Evolutionary conservation across 2,329 filamentous ascomycete species (phyloP).

Genomic region (Paraconiothyrium sp.): DNA sequence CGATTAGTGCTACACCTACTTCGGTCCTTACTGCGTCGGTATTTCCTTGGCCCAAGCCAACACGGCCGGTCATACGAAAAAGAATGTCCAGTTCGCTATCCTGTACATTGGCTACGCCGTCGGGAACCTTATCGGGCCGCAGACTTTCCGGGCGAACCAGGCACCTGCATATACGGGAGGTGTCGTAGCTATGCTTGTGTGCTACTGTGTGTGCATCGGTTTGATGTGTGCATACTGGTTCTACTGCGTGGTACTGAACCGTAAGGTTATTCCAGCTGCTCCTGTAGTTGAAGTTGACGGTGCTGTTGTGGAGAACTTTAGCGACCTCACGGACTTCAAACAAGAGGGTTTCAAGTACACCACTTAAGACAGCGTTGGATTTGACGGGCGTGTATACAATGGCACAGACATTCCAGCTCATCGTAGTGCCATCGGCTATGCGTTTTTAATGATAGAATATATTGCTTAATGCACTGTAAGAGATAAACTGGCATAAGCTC

Average conservation of each 20-base stretch:
- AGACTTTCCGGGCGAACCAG: slow-evolving; percentile 52
- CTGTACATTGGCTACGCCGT: slow-evolving; percentile 53
- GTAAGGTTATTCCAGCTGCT: not conserved
- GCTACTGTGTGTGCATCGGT: slow-evolving; percentile 16
- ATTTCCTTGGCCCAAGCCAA: slow-evolving; percentile 13
- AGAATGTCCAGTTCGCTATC: slow-evolving; percentile 29
- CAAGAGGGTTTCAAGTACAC: slow-evolving; percentile 26
- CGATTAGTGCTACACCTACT: slow-evolving; percentile 9
- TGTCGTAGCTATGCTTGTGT: slow-evolving; percentile 16
- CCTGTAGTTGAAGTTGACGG: slow-evolving; percentile 8
- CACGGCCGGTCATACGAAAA: slow-evolving; percentile 14
- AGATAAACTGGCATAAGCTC: no score
- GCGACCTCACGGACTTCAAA: slow-evolving; percentile 26
- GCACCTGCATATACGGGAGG: slow-evolving; percentile 38
- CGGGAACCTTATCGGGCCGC: slow-evolving; percentile 55
- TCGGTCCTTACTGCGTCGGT: slow-evolving; percentile 5
- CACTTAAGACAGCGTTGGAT: not conserved
- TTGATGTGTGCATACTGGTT: slow-evolving; percentile 13
- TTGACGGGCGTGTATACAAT: no score
- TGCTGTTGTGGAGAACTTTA: slow-evolving; percentile 16
- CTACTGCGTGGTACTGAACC: slow-evolving; percentile 6
- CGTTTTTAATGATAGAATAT: no score
- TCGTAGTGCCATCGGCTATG: no score
- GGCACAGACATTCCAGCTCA: no score
- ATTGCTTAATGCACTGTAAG: no score